These are phyloP conservation scores for Colletotrichum sansevieriae DNA, from an alignment of 2,329 filamentous ascomycete genomes.

Conservation along the genomic window DNA sequence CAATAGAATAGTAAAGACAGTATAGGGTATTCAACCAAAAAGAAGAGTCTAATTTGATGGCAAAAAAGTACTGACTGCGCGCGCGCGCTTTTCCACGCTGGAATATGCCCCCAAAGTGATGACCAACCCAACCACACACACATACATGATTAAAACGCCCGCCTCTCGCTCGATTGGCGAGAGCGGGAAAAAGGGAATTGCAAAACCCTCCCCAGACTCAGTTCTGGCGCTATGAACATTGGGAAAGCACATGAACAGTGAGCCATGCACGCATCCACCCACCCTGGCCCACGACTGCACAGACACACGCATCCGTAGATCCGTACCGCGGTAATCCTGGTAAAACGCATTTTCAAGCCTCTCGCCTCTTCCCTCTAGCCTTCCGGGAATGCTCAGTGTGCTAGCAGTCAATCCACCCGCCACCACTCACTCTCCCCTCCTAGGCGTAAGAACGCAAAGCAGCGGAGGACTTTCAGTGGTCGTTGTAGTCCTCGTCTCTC, in stretches of 20 bases:
- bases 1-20: conserved; percentile 19
- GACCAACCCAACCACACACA: conserved; percentile 3
- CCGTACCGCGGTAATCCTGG: conserved; percentile 31
- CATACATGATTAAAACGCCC: conserved; percentile 25
- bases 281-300: conserved; percentile 28
- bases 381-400: background rate
- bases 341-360: background rate
- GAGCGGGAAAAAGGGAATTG: conserved; percentile 20
- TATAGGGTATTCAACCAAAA: conserved; percentile 22
- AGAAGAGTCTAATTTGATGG: background rate
- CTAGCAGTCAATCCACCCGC: background rate
- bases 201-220: conserved; percentile 10
- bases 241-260: conserved; percentile 33
- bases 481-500: conserved; percentile 61
- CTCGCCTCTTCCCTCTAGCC: background rate
- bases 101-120: conserved; percentile 23
- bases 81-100: conserved; percentile 28
- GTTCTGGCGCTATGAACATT: conserved; percentile 36
- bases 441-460: background rate
- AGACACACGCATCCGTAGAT: conserved; percentile 16
- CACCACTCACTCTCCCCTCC: background rate
- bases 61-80: background rate
- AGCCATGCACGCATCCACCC: background rate
- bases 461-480: conserved; percentile 18
- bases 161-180: conserved; percentile 31